Evolutionary conservation across 352 stramenopile genomes (phyloP).

Genomic region (Aphanomyces astaci): DNA sequence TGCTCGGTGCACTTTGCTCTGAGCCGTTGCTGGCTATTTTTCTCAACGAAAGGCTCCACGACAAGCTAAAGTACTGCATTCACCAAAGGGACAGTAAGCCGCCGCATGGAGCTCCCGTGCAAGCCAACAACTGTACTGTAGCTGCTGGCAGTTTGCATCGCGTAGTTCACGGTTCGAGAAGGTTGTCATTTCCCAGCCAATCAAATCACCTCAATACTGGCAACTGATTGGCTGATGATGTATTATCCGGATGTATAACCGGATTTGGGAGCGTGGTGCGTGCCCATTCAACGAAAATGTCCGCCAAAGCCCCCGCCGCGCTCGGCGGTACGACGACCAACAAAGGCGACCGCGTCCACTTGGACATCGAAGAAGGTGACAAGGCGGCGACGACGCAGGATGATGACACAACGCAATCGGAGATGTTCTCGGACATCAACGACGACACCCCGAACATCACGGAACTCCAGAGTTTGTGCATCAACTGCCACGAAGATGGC

Average conservation of each 20-base stretch:
- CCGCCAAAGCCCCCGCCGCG: slow-evolving; percentile 47
- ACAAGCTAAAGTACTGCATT: no score
- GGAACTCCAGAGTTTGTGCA: slow-evolving; percentile 78
- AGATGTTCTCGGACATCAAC: slow-evolving; percentile 24
- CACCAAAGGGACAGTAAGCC: no score
- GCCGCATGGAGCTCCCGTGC: no score
- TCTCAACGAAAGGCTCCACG: no score
- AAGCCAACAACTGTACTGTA: no score
- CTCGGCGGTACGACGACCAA: slow-evolving; percentile 52
- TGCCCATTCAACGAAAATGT: slow-evolving; percentile 30
- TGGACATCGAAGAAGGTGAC: slow-evolving; percentile 27
- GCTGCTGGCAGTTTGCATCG: no score
- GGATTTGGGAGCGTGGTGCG: not conserved
- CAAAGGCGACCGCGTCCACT: slow-evolving; percentile 45
- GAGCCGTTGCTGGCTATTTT: no score
- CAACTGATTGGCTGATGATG: not conserved
- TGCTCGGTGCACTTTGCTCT: no score
- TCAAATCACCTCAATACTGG: not conserved
- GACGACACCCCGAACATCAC: slow-evolving; percentile 54
- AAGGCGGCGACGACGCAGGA: not conserved
- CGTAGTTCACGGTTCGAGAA: no score
- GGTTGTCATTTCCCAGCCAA: not conserved
- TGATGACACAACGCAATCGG: no score
- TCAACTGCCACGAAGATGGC: slow-evolving; percentile 82
- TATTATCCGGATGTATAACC: not conserved